A percentile compares a stretch with the other conserved stretches of the same genome.
phyloP scores from a whole-genome alignment of 2,329 filamentous ascomycete genomes.

The Paraphaeosphaeria minitans region DNA sequence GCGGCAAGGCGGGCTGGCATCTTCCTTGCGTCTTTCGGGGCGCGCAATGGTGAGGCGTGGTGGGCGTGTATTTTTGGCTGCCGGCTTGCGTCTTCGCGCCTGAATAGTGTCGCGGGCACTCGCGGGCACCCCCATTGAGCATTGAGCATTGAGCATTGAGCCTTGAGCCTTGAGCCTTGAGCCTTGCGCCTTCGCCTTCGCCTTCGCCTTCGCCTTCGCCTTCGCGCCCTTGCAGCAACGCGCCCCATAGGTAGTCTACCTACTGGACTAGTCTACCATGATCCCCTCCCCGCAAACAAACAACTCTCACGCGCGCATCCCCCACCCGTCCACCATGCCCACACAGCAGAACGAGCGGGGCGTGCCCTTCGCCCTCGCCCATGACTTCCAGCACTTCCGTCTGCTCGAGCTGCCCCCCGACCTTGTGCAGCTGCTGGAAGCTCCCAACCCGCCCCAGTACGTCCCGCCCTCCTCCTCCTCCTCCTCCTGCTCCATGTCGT shows the following conservation, averaged over 20 bases:
- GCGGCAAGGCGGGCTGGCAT: slow-evolving; percentile 17
- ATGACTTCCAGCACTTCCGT: slow-evolving; percentile 59
- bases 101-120: no score
- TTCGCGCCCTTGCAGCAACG: slow-evolving; percentile 20
- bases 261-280: no score
- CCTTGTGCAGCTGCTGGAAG: slow-evolving; percentile 59
- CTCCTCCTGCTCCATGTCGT: slow-evolving; percentile 14
- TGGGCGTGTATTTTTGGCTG: slow-evolving; percentile 28
- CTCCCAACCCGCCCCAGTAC: slow-evolving; percentile 52
- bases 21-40: slow-evolving; percentile 14
- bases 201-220: slow-evolving; percentile 7
- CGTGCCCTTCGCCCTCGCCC: slow-evolving; percentile 51
- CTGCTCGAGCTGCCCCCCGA: slow-evolving; percentile 66
- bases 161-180: no score
- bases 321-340: slow-evolving; percentile 44
- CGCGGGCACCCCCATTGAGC: no score
- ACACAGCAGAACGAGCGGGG: slow-evolving; percentile 49
- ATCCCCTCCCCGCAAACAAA: slow-evolving; percentile 27
- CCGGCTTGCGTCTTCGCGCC: slow-evolving; percentile 12
- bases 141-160: no score
- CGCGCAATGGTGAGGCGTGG: slow-evolving; percentile 2
- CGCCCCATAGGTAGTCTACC: no score
- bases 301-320: slow-evolving; percentile 7
- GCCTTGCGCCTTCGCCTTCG: slow-evolving; percentile 10
- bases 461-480: slow-evolving; percentile 36